Evolutionary conservation across 2,329 filamentous ascomycete species (phyloP), one percentile per base, ranked within the genome.

Genomic region (Zymoseptoria ardabiliae): DNA sequence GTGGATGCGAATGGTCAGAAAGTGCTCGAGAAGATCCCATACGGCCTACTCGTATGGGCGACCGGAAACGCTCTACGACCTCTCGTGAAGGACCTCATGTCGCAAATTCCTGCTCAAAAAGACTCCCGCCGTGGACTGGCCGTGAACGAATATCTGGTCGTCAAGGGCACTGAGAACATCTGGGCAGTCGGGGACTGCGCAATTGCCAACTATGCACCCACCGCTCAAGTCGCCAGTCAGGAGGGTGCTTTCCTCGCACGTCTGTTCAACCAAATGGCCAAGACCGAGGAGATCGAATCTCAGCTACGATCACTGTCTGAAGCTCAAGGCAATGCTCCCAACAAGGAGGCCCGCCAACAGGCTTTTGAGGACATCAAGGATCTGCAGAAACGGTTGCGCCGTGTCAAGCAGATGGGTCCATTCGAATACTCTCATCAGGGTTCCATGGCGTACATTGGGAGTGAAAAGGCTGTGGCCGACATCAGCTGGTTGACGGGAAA

Each of bases 341-440:
- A 86, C 67, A 79, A 82, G 55, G 82, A 85, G 35, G 58, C 61
- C 8, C 80, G 58, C 79, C 85, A 85, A 69, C 70, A 79, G 68
- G 74, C 83, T 57, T 81, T 88, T 61, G 84, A 85, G 55, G 83
- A 96, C 77, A 97, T 99, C 73, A 91, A 94, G 77, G 80, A 85
- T 56, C 81, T 91, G 66, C 91, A 97, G 83, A 91, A 88, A 77
- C 85, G 94, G 74, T 82, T 97, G 69, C 85, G 90, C 65, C 85
- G 91, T 68, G 86, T 94, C 76, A 96, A 96, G 83, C 89, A 96
- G 75, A 87, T 97, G 76, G 95, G 94, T 74, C 94, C 94, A 56
- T 99, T 99, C 82, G 88, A 95, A 79, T 99, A 99, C 84, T 94
- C 90, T 48, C 94, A 99, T 81, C 92, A 99, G 80, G 94, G 94